These are phyloP conservation scores for Lactifluus hygrophoroides DNA, from an alignment of 768 basidiomycete species.

Conservation along the genomic window DNA sequence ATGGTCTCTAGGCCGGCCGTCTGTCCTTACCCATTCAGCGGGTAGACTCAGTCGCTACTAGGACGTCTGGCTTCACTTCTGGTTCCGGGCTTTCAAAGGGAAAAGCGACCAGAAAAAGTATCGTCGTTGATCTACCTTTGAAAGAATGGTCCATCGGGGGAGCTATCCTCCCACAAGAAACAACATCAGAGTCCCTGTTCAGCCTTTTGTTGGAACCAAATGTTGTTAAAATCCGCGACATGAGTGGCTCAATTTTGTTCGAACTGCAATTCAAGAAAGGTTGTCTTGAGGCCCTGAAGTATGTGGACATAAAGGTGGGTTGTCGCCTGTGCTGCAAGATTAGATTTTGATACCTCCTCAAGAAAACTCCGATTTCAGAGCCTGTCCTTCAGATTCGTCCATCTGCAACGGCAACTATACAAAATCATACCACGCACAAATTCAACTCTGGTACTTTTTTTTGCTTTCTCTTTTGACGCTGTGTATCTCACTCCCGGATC, in stretches of 20 bases:
- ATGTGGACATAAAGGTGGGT: conserved; percentile 4
- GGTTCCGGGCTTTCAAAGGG: background rate
- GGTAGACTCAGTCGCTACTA: background rate
- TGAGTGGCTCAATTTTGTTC: background rate
- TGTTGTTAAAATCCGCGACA: background rate
- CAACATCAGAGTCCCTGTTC: background rate
- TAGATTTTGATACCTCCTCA: background rate
- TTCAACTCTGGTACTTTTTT: conserved; percentile 8
- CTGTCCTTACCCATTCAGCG: background rate
- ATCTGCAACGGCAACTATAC: background rate
- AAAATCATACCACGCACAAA: background rate
- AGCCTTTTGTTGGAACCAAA: background rate
- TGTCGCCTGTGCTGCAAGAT: background rate
- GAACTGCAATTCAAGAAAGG: background rate
- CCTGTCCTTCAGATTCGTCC: conserved; percentile 7
- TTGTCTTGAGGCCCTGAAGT: background rate
- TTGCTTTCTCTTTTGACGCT: background rate
- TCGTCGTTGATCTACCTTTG: background rate
- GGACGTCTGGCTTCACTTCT: conserved; percentile 2
- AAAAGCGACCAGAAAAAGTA: background rate
- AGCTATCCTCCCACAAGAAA: background rate
- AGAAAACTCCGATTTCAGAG: background rate
- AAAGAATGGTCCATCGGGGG: conserved; percentile 7
- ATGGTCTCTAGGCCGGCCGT: background rate
- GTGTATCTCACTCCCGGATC: background rate